phyloP scores from a whole-genome alignment of 1,284 basidiomycete genomes.

The Tilletia caries region DNA sequence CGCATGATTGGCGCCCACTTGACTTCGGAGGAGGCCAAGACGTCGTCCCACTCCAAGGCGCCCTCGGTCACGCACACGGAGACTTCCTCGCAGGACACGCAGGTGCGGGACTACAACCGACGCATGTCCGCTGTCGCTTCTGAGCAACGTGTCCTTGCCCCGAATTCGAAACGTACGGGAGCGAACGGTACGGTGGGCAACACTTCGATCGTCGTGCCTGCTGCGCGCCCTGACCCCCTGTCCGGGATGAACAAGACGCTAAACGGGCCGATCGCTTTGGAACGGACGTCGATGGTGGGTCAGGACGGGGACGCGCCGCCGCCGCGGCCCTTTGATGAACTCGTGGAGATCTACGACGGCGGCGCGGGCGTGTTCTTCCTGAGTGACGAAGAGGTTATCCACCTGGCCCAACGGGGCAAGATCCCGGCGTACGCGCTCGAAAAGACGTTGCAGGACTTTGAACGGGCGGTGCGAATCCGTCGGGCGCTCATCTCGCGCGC shows the following conservation, averaged over 20 bases:
- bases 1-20: slow-evolving; percentile 51
- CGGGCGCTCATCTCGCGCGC: slow-evolving; percentile 87
- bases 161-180: background rate
- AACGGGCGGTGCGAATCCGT: slow-evolving; percentile 81
- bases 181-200: background rate
- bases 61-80: slow-evolving; percentile 42
- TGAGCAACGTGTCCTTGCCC: background rate
- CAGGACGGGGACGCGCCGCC: slow-evolving; percentile 32
- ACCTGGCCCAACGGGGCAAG: slow-evolving; percentile 86
- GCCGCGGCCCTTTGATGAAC: slow-evolving; percentile 66
- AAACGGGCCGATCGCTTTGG: slow-evolving; percentile 23
- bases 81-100: slow-evolving; percentile 44
- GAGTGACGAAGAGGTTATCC: slow-evolving; percentile 86
- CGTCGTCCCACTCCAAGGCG: slow-evolving; percentile 7
- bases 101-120: slow-evolving; percentile 57
- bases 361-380: slow-evolving; percentile 64
- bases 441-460: slow-evolving; percentile 81
- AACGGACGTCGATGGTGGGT: slow-evolving; percentile 27
- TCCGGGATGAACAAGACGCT: slow-evolving; percentile 26
- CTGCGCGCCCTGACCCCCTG: slow-evolving; percentile 27
- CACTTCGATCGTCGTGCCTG: slow-evolving; percentile 24
- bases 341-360: slow-evolving; percentile 79
- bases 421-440: slow-evolving; percentile 90
- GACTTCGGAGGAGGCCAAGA: slow-evolving; percentile 16
- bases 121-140: slow-evolving; percentile 28